Base-by-base conservation (phyloP, 192 early-diverging fungal species). In the Gryganskiella cystojenkinii region DNA sequence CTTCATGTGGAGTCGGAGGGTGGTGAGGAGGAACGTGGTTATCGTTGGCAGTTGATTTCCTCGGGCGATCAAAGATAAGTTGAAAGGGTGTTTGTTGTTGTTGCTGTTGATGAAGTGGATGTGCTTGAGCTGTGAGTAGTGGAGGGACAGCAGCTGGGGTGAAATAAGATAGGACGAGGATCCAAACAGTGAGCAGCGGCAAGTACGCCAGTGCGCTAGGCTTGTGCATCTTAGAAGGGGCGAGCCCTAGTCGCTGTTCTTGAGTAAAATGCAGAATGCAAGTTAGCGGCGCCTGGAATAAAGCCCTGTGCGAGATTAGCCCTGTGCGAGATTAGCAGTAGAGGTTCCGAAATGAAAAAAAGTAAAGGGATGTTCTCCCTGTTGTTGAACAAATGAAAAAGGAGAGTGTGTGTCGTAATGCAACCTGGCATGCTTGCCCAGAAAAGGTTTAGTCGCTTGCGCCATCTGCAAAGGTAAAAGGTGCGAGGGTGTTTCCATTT, bases 121-220 rank as follows among this genome's bases (percentile, higher is more conserved):
- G 64, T 19, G 71, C 71, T 1, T 45, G 56, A 27, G 56, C 56
- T n/a, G n/a, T n/a, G n/a, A n/a, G n/a, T n/a, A n/a, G 43, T 59
- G 17, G 6, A 40, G 15, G 1, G 46, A 25, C 20, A 40, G 49
- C 3, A 3, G 70, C 20, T 19, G 70, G 71, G 0, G 37, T 34
- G 35, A 64, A 47, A 30, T 56, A 56, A 10, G 62, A n/a, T 13
- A 73, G 31, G 56, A 37, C 56, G 3, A 73, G 45, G 31, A 64
- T 27, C 22, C 46, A 73, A 22, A 65, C 19, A 27, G 56, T 52
- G 20, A 73, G 49, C 34, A 73, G 56, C 17, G 61, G 56, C 4
- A 73, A 17, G 28, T 46, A 65, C 7, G 46, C 35, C 25, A 65
- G 35, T 19, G 61, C 59, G 40, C 56, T 64, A 14, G 59, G 71